Evolutionary conservation across 345 rosid species (phyloP).

Genomic region (Boechera divaricarpa): DNA sequence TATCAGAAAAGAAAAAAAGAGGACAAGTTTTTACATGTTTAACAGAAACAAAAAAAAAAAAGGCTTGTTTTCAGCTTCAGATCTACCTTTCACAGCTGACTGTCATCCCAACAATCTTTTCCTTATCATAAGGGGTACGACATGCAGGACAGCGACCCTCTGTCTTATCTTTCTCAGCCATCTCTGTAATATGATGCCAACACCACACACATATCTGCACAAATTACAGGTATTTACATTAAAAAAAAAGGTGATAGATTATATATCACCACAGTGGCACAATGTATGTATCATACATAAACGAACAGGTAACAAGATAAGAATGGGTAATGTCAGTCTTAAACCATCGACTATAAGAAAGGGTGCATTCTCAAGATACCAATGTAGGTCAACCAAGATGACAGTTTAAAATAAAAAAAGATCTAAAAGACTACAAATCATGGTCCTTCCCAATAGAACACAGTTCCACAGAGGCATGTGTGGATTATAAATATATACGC

Average conservation of each 20-base stretch:
- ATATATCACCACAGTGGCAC: background rate
- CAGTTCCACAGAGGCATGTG: background rate
- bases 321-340: background rate
- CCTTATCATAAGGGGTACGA: conserved; percentile 86
- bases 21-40: background rate
- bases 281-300: background rate
- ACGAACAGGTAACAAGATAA: conserved; percentile 9
- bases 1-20: background rate
- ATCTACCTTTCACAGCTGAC: conserved; percentile 76
- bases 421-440: background rate
- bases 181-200: conserved; percentile 95
- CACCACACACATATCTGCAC: conserved; percentile 95
- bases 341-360: background rate
- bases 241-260: background rate
- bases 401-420: background rate
- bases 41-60: background rate
- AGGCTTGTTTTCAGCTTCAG: background rate
- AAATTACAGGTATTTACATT: conserved; percentile 1
- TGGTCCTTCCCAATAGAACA: background rate
- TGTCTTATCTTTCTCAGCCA: conserved; percentile 92
- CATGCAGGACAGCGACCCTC: conserved; percentile 98
- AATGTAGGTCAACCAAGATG: background rate
- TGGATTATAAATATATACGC: background rate
- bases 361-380: conserved; percentile 1
- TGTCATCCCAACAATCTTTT: conserved; percentile 85